Conservation (phyloP, 345 rosid species). For the Orychophragmus violaceus region DNA sequence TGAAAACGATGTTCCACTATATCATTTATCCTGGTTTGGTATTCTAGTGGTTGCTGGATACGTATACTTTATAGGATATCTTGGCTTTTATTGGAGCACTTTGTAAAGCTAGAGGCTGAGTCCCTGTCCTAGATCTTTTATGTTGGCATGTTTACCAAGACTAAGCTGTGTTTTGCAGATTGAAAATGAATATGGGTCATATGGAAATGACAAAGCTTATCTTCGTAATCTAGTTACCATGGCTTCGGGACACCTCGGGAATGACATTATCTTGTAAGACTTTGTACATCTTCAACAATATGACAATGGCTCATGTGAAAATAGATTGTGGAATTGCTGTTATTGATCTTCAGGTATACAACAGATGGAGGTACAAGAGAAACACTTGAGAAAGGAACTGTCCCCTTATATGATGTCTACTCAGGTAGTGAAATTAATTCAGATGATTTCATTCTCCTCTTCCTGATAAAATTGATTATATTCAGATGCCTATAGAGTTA, state of each 20-base stretch:
- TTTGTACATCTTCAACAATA: neutral
- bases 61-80: neutral
- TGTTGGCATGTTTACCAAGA: neutral
- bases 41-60: neutral
- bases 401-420: slow-evolving; percentile 53
- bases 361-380: slow-evolving; percentile 86
- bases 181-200: slow-evolving; percentile 96
- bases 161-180: slow-evolving; percentile 45
- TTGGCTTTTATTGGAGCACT: neutral
- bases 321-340: neutral
- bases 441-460: neutral
- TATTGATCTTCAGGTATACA: slow-evolving; percentile 56
- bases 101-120: slow-evolving; percentile 15
- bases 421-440: slow-evolving; percentile 41
- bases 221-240: slow-evolving; percentile 54
- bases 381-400: slow-evolving; percentile 75
- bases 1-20: neutral
- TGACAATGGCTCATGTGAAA: neutral
- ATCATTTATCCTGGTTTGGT: slow-evolving; percentile 25
- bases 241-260: slow-evolving; percentile 62
- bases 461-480: neutral
- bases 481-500: neutral
- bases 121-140: slow-evolving; percentile 26
- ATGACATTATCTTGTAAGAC: slow-evolving; percentile 62
- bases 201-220: slow-evolving; percentile 82